Conservation (phyloP, 495 filamentous ascomycete genomes). For the Podospora bellae-mahoneyi region DNA sequence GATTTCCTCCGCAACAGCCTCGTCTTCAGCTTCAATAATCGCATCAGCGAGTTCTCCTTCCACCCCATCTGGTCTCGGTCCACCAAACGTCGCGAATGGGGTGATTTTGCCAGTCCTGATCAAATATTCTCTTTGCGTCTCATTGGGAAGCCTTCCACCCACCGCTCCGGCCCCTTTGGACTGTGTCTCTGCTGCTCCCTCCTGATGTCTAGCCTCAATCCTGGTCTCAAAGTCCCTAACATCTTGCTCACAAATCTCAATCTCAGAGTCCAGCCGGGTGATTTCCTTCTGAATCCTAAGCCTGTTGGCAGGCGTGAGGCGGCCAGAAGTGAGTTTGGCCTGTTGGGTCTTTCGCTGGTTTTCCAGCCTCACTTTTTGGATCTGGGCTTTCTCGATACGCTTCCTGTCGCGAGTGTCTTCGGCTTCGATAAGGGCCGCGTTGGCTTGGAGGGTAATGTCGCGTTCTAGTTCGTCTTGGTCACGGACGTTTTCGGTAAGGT, state of each 20-base stretch:
- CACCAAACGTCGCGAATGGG: constrained; percentile 74
- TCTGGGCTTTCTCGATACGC: constrained; percentile 71
- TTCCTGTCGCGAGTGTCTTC: constrained; percentile 86
- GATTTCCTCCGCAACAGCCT: constrained; percentile 47
- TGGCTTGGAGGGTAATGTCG: constrained; percentile 70
- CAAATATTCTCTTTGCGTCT: constrained; percentile 82
- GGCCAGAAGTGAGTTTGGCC: constrained; percentile 39
- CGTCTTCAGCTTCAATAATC: constrained; percentile 72
- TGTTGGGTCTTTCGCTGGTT: constrained; percentile 42
- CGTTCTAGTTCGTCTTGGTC: constrained; percentile 83
- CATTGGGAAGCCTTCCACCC: constrained; percentile 60
- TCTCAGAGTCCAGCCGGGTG: constrained; percentile 56
- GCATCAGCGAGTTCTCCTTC: constrained; percentile 65
- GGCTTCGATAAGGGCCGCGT: constrained; percentile 69
- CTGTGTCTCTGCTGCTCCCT: constrained; percentile 43
- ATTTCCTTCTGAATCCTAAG: constrained; percentile 61
- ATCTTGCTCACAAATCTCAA: constrained; percentile 61
- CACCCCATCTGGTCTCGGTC: constrained; percentile 49
- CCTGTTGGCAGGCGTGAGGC: constrained; percentile 40
- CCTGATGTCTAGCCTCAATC: constrained; percentile 66
- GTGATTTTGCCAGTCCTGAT: constrained; percentile 97
- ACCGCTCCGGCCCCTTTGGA: constrained; percentile 36
- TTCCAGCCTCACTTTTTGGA: constrained; percentile 54
- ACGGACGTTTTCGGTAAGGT: constrained; percentile 68
- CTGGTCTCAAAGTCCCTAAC: constrained; percentile 72